Evolutionary conservation across 2,329 filamentous ascomycete species (phyloP).

Genomic region (Ciborinia camelliae): DNA sequence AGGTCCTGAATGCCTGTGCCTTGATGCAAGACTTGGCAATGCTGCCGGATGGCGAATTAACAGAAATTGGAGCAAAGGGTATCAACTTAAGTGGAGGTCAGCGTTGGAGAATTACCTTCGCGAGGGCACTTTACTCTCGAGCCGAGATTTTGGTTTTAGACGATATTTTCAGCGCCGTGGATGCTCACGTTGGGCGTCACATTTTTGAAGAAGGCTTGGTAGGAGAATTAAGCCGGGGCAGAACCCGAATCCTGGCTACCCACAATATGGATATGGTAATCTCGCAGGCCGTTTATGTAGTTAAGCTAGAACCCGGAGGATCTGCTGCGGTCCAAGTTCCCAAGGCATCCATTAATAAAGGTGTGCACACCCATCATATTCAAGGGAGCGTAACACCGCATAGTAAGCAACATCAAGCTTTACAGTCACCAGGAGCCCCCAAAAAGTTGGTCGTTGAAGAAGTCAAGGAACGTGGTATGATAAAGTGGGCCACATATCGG

Average conservation of each 20-base stretch:
- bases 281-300: too few relatives aligned
- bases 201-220: conserved; percentile 74
- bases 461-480: too few relatives aligned
- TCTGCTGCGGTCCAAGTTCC: too few relatives aligned
- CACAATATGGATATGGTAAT: conserved; percentile 64
- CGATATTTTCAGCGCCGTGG: conserved; percentile 78
- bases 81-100: conserved; percentile 83
- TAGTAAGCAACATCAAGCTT: too few relatives aligned
- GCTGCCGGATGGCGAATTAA: conserved; percentile 70
- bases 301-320: too few relatives aligned
- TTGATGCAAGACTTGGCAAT: conserved; percentile 73
- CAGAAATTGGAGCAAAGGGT: conserved; percentile 79
- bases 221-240: conserved; percentile 63
- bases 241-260: conserved; percentile 76
- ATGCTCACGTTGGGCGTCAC: conserved; percentile 75
- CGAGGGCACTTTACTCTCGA: conserved; percentile 74
- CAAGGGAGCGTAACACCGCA: too few relatives aligned
- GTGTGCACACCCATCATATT: too few relatives aligned
- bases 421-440: too few relatives aligned
- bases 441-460: too few relatives aligned
- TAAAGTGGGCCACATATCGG: too few relatives aligned
- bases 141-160: conserved; percentile 77
- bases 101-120: conserved; percentile 77
- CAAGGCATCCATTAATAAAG: too few relatives aligned
- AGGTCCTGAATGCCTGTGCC: conserved; percentile 69